Conservation (phyloP, 2,329 filamentous ascomycete species). For the Leptographium lundbergii region DNA sequence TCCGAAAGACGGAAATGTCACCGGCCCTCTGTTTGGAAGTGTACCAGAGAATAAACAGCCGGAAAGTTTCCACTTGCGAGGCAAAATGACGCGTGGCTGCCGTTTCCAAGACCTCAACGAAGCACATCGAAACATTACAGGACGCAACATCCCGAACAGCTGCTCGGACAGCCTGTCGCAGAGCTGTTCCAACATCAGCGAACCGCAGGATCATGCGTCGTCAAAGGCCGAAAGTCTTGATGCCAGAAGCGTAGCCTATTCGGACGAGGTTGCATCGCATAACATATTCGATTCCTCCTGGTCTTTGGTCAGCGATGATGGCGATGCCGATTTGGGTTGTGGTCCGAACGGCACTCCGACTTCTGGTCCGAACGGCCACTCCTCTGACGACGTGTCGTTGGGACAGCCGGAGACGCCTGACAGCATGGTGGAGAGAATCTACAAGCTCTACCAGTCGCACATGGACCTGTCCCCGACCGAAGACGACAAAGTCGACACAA, state of each 20-base stretch:
- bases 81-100: constrained; percentile 19
- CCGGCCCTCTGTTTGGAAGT: background rate
- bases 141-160: constrained; percentile 9
- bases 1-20: background rate
- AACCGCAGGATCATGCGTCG: background rate
- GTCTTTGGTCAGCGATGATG: background rate
- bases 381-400: background rate
- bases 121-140: constrained; percentile 26
- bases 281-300: background rate
- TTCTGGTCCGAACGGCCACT: background rate
- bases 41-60: background rate
- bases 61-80: background rate
- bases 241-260: background rate
- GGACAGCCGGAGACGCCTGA: constrained; percentile 12
- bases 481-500: background rate
- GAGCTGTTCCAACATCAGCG: background rate
- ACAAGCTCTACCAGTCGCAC: constrained; percentile 18
- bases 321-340: background rate
- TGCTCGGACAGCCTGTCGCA: background rate
- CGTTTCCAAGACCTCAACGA: constrained; percentile 25
- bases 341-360: background rate
- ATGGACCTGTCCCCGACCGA: constrained; percentile 4
- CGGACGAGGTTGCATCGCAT: background rate
- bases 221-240: background rate
- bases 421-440: constrained; percentile 21